A percentile compares a stretch with the other conserved stretches of the same genome.
Evolutionary conservation across 345 rosid genomes (phyloP).

Genomic region (Mangifera indica): DNA sequence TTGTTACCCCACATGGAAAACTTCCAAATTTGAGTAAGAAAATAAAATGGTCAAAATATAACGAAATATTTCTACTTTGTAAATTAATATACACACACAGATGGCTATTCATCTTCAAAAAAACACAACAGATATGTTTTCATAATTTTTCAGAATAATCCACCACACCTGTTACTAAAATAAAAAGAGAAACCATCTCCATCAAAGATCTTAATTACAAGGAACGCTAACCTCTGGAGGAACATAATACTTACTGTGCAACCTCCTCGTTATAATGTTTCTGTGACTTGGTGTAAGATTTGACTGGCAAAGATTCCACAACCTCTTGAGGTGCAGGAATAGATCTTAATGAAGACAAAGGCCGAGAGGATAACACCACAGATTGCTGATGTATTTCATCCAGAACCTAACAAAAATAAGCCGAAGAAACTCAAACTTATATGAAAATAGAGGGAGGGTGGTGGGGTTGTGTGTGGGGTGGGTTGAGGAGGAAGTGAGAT

Average conservation of each 20-base stretch:
- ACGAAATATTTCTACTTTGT: neutral
- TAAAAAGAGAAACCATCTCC: neutral
- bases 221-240: neutral
- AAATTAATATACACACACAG: no score
- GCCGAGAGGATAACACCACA: conserved; percentile 81
- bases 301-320: conserved; percentile 81
- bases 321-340: conserved; percentile 90
- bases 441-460: no score
- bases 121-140: neutral
- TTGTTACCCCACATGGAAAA: neutral
- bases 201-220: neutral
- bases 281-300: conserved; percentile 49
- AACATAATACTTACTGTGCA: conserved; percentile 58
- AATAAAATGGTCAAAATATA: neutral
- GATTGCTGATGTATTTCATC: conserved; percentile 99
- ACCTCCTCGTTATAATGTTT: conserved; percentile 68
- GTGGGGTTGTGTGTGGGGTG: no score
- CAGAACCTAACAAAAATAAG: conserved; percentile 67
- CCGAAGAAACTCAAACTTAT: conserved; percentile 28
- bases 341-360: conserved; percentile 87
- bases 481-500: no score
- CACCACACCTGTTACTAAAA: neutral
- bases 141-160: neutral
- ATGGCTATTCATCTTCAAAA: neutral
- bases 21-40: neutral